Percentiles rank a stretch among this genome's conserved stretches.
These are phyloP conservation scores for Citrus maxima DNA, from an alignment of 345 rosid species.

Conservation along the genomic window DNA sequence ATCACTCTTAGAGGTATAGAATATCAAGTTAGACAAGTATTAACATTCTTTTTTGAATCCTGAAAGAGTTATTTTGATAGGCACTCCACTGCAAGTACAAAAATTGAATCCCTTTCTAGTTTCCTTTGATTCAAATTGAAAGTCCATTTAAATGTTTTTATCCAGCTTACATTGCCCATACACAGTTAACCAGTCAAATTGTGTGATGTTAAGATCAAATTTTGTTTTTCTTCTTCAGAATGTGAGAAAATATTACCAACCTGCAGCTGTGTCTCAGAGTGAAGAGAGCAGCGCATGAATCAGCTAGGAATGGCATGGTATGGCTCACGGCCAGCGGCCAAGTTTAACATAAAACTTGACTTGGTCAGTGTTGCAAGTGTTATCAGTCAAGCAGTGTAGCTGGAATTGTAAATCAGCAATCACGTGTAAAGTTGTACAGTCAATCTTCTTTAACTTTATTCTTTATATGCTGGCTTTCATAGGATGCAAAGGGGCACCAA, in stretches of 20 bases:
- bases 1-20: conserved; percentile 75
- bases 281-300: conserved; percentile 16
- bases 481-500: background rate
- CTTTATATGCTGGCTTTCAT: background rate
- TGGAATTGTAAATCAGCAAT: no score
- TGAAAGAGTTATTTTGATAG: no score
- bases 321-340: background rate
- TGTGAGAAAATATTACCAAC: conserved; percentile 58
- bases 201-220: background rate
- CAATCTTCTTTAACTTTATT: background rate
- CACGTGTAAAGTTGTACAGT: background rate
- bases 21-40: background rate
- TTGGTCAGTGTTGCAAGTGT: no score
- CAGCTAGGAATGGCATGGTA: background rate
- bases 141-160: background rate
- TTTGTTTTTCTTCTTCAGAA: conserved; percentile 41
- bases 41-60: no score
- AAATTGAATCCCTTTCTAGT: background rate
- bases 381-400: background rate
- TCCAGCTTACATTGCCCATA: background rate
- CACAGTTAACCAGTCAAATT: background rate
- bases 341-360: background rate
- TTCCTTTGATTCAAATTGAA: no score
- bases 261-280: conserved; percentile 15
- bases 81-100: background rate